Conservation (phyloP, 164 flowering plant species). For the Houttuynia cordata region DNA sequence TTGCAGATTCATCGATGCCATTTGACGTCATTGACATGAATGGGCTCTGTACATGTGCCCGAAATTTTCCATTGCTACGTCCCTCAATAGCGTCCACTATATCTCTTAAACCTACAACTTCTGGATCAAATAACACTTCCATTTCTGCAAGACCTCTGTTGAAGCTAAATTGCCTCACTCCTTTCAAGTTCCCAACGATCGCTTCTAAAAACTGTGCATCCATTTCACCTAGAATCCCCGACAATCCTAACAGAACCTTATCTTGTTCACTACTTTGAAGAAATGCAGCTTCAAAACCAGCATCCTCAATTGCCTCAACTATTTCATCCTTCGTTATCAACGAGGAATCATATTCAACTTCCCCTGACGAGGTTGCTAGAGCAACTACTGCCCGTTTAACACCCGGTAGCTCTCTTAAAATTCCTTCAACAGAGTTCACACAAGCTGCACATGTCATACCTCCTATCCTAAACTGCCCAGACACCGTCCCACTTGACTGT, state of each 20-base stretch:
- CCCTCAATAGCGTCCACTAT: slow-evolving; percentile 64
- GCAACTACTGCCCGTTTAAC: slow-evolving; percentile 86
- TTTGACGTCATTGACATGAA: slow-evolving; percentile 57
- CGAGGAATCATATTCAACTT: slow-evolving; percentile 85
- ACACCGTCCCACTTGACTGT: slow-evolving; percentile 20
- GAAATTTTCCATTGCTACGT: slow-evolving; percentile 53
- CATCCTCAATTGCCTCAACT: slow-evolving; percentile 83
- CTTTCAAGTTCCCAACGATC: slow-evolving; percentile 45
- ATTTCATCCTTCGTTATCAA: slow-evolving; percentile 68
- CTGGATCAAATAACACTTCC: slow-evolving; percentile 78
- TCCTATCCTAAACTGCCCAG: slow-evolving; percentile 86
- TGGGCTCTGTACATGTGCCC: slow-evolving; percentile 54
- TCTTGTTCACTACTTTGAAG: slow-evolving; percentile 83
- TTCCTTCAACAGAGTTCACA: slow-evolving; percentile 92
- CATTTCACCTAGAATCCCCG: slow-evolving; percentile 45
- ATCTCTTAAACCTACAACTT: slow-evolving; percentile 56
- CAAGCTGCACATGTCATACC: slow-evolving; percentile 99
- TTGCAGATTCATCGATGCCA: slow-evolving; percentile 56
- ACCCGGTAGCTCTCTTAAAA: slow-evolving; percentile 69
- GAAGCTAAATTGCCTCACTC: slow-evolving; percentile 56
- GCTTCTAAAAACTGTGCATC: slow-evolving; percentile 57
- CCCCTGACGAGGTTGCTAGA: slow-evolving; percentile 82
- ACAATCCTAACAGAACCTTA: slow-evolving; percentile 40
- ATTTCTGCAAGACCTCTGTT: slow-evolving; percentile 36
- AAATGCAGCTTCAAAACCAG: slow-evolving; percentile 87